Evolutionary conservation across 2,329 filamentous ascomycete genomes (phyloP).

Genomic region (Dactylellina cionopaga): DNA sequence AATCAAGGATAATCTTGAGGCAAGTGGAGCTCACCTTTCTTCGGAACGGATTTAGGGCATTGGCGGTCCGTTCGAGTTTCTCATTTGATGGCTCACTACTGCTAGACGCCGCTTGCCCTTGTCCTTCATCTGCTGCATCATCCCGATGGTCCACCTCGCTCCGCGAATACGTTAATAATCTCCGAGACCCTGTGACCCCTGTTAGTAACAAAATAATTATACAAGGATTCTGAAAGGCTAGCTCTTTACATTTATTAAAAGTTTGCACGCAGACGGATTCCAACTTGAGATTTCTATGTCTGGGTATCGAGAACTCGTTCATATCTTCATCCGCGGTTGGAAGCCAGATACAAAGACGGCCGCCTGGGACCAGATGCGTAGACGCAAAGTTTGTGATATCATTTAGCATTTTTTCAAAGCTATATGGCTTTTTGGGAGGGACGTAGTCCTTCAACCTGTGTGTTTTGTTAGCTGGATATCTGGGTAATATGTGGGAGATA

Average conservation of each 20-base stretch:
- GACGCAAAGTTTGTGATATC: conserved; percentile 87
- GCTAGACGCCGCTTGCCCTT: conserved; percentile 57
- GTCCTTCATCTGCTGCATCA: conserved; percentile 54
- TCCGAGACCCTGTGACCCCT: conserved; percentile 73
- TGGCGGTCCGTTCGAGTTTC: conserved; percentile 67
- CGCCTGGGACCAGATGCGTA: conserved; percentile 78
- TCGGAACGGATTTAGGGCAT: conserved; percentile 75
- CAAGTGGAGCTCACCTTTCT: conserved; percentile 62
- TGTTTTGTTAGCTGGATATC: conserved; percentile 17
- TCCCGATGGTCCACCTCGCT: conserved; percentile 67
- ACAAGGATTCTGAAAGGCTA: neutral
- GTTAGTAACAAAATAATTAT: conserved; percentile 14
- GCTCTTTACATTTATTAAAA: conserved; percentile 81
- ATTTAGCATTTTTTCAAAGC: conserved; percentile 87
- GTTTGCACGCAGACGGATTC: conserved; percentile 81
- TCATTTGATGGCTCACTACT: conserved; percentile 36
- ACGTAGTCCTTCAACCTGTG: conserved; percentile 70
- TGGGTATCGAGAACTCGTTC: conserved; percentile 78
- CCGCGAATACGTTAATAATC: conserved; percentile 85
- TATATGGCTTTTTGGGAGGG: conserved; percentile 89
- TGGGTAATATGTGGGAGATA: neutral
- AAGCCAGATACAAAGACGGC: conserved; percentile 94
- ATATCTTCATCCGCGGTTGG: conserved; percentile 85
- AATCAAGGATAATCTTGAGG: no score
- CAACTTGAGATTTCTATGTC: conserved; percentile 78